Evolutionary conservation across 768 basidiomycete species (phyloP), one percentile per base, ranked within the genome.

Genomic region (Candolleomyces eurysporus): DNA sequence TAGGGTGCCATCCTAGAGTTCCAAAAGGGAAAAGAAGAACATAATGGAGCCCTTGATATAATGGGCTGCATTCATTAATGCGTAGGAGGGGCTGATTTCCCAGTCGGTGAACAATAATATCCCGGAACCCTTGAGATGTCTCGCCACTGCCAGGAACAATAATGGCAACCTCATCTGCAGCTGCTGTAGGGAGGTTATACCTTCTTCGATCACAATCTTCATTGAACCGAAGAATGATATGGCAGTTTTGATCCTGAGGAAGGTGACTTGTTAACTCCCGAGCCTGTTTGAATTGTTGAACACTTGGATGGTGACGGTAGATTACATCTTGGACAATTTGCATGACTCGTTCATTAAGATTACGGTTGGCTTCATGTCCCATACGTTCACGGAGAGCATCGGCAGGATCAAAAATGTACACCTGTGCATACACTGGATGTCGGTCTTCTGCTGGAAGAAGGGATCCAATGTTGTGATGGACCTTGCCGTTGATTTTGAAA

Each of bases 1-100:
- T 69, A 45, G 79, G 81, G 70, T 82, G 75, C 79, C 75, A 83
- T 3, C 79, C 80, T 48, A 64, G 52, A 16, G 76, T 64, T 2
- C 78, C 78, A 46, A 51, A 17, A 4, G 80, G 76, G 69, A 82
- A 82, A 2, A 83, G 68, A 0, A 84, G 63, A 0, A 78, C 73
- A 76, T 80, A 82, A 14, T 80, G 75, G 0, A 82, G 67, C 0
- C 78, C 63, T 0, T 63, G 32, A 63, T 82, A 84, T 0, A 65
- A 52, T 4, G 74, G 69, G 60, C 77, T 67, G 0, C 66, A 55
- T 2, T 82, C 71, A 61, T 56, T 71, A 39, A 81, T 78, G 3
- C 66, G 56, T 26, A 59, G 22, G 4, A 80, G 61, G 3, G 60
- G 64, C 46, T 62, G 64, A 59, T 39, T 61, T 26, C 67, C 60